Base-by-base conservation (phyloP, 768 basidiomycete species). In the Leccinum ochraceum region DNA sequence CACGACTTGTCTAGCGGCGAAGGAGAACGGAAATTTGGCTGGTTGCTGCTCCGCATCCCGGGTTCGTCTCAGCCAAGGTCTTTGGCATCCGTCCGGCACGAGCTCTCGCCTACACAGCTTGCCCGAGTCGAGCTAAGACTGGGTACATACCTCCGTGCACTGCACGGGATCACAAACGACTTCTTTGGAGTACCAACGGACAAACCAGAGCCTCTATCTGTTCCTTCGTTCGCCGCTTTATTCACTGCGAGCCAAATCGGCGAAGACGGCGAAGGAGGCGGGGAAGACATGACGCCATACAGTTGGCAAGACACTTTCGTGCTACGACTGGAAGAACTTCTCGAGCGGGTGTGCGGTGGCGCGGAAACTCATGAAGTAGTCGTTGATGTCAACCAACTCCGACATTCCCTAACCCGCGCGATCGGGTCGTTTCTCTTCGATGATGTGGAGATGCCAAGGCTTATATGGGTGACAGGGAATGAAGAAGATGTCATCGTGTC, bases 221-320 rank as follows among this genome's bases (percentile, higher is more conserved):
- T 59, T 22, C 69, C 67, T 17, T 67, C 58, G 30, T 59, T 73
- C 24, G 5, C 60, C 1, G 24, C 59, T 2, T n/a, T 69, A 14
- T 44, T 66, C 9, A 24, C 57, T 10, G 58, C 20, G 3, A 24
- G 17, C 44, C 57, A 62, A 28, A 39, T 36, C 1, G 59, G 58
- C 6, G 64, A 60, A 39, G 64, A 49, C 0, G 63, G 42, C 4
- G 60, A 57, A 1, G 69, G 42, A 4, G 50, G 53, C 2, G 72
- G 54, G 11, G 73, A 72, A 44, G 66, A 72, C 70, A 63, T 67
- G 63, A 63, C 57, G 6, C 66, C 59, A 7, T 89, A 86, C 69
- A 86, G 82, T 72, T 92, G 90, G 90, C 87, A 91, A 73, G 88
- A 88, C 66, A 83, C 86, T 1, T 91, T 91, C 71, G 85, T 85